Base-by-base conservation (phyloP, 75 land plant genomes). In the Cupressus sempervirens region DNA sequence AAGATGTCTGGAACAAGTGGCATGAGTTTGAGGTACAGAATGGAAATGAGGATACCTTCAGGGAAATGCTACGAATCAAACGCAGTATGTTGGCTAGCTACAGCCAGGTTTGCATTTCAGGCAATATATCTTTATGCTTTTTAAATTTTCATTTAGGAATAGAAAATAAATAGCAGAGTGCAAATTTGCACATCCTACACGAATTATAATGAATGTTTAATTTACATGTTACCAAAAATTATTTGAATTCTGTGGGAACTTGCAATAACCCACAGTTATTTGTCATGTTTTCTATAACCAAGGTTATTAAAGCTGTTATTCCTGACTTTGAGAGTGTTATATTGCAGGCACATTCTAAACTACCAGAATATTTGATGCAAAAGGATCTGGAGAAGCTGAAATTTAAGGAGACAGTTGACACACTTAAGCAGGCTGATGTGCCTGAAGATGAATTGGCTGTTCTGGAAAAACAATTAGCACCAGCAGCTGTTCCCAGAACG, bases 21-120 rank as follows among this genome's bases (percentile, higher is more conserved):
- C 90, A 94, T 84, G 99, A 96, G 48, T 97, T 97, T 89, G 99
- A 97, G 85, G 94, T 96, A 50, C 93, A 89, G 56, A 96, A 97
- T 91, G 99, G 99, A 41, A 97, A 97, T 91, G 95, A 93, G 88
- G 99, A 97, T 50, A 97, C 99, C 32, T 97, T 96, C 86, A 83
- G 96, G 40, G 98, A 96, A 83, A 97, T 97, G 99, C 92, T 97
- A 80, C 93, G 96, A 12, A 92, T 96, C 43, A 93, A 92, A 53
- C 91, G 99, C 18, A 97, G 93, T 90, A 96, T 97, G 7, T 88
- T 91, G 67, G 99, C 99, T 6, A 94, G 96, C 85, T 94, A 89
- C 83, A 93, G 95, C 85, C 99, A 97, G 96, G 99, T 96, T 77
- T 14, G 75, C 73, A 46, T 54, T 65, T 29, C 67, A 32, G n/a